Evolutionary conservation across 768 basidiomycete species (phyloP), one percentile per base, ranked within the genome.

Genomic region (Lactarius deliciosus): DNA sequence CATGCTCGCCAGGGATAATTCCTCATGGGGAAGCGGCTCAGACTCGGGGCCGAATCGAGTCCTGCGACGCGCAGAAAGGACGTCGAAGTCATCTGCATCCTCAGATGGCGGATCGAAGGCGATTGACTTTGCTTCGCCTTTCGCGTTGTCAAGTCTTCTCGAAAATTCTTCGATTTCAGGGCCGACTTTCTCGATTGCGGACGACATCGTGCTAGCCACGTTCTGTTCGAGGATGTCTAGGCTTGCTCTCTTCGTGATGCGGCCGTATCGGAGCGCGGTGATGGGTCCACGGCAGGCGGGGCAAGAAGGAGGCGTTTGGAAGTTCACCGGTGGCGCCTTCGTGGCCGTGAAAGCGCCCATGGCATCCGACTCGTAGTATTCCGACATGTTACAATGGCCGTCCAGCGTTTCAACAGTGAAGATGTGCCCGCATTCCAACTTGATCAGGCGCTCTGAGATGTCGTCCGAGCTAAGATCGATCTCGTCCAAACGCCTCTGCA

Each of bases 341-440:
- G 72, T 72, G 0, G 63, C 68, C 1, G 67, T 47, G 65, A 69
- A 78, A 1, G 34, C 34, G 15, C 74, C 77, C 59, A 74, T 65
- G 0, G 20, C 9, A 54, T 76, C 72, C 10, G 66, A 32, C 10
- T 69, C 60, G 65, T 80, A 81, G 67, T 73, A 76, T 0, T 72
- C 66, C 15, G 57, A 30, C 68, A 81, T 72, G 6, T 69, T 60
- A 66, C 75, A 77, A 50, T 75, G 72, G 0, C 79, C 79, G 56
- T 81, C 79, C 4, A 81, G 72, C 0, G 78, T 78, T 65, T 77
- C 79, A 4, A 79, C 76, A 0, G 80, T 80, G 69, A 81, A 79
- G 55, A 73, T 70, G 66, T 81, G 80, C 0, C 76, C 74, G 60
- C 80, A 81, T 41, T 73, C 73, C 8, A 75, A 67, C 5, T 63